Evolutionary conservation across 108 stramenopile species (phyloP).

Genomic region (Heterococcus sp.): DNA sequence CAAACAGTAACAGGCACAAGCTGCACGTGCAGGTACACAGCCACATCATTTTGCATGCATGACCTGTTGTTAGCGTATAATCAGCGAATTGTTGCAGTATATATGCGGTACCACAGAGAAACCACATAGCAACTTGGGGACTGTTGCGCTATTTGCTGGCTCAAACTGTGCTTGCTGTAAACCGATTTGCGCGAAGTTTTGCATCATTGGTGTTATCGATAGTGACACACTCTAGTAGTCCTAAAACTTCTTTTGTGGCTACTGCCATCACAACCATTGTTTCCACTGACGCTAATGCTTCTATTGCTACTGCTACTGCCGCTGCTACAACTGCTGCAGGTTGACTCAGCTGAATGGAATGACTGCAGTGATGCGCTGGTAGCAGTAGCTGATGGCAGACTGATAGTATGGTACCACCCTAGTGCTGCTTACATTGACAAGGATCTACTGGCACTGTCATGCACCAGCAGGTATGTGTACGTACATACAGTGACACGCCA

Average conservation of each 20-base stretch:
- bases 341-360: conserved; percentile 58
- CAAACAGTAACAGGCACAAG: conserved; percentile 41
- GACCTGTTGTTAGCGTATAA: neutral
- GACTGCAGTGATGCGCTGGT: conserved; percentile 50
- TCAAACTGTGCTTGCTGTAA: neutral
- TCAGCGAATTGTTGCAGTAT: conserved; percentile 3
- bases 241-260: too few species aligned
- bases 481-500: too few species aligned
- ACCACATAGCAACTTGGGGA: too few species aligned
- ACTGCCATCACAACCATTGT: too few species aligned
- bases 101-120: too few species aligned
- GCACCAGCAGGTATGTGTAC: neutral
- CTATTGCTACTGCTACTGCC: too few species aligned
- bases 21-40: neutral
- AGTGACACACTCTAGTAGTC: neutral
- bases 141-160: neutral
- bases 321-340: conserved; percentile 39
- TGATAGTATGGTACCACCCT: conserved; percentile 61
- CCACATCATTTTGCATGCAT: too few species aligned
- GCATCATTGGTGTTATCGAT: neutral
- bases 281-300: neutral
- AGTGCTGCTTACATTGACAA: conserved; percentile 54
- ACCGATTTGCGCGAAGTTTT: neutral
- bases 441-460: conserved; percentile 51
- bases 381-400: conserved; percentile 55